Base-by-base conservation (phyloP, 1,284 basidiomycete genomes). In the Tilletia setariae region DNA sequence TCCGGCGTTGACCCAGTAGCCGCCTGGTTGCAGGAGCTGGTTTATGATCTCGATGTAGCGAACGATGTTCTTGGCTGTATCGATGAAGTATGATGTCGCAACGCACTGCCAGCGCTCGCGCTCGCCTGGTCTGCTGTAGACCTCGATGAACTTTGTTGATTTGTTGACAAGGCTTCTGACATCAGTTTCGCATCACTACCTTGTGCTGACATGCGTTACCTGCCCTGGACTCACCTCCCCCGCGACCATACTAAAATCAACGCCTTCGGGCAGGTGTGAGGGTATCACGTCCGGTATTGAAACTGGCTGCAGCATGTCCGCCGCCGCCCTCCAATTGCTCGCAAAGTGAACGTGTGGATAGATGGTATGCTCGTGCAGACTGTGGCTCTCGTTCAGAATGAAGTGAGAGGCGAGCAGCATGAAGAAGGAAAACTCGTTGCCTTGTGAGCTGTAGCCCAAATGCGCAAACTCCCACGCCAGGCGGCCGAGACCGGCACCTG, bases 21-120 rank as follows among this genome's bases (percentile, higher is more conserved):
- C 80, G n/a, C 79, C 80, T 1, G 77, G 47, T 0, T 72, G 75
- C 13, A 82, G 67, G 23, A 75, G 28, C n/a, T 74, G 72, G 44
- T 81, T 81, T 69, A 82, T 66, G n/a, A 76, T 75, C 56, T 82
- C 80, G 21, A 82, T 71, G 56, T 81, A 82, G 9, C 74, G 72
- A 35, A 81, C 51, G 9, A 80, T 64, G 44, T 82, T 82, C 30
- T 74, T 73, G 49, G 80, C 92, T 6, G 94, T 98, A 80, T 98
- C 95, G 73, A 98, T 91, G 85, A 98, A 98, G 86, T 97, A 98
- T 83, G 93, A 98, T 0, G 95, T 98, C 70, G 96, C 84, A 13
- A 98, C 87, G 0, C 90, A 91, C 75, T 94, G 89, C 92, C 93
- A 98, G 72, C 89, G 84, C 16, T 89, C 90, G 21, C 86, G 83